These are phyloP conservation scores for Vicia villosa DNA, from an alignment of 306 rosid genomes.

Conservation along the genomic window DNA sequence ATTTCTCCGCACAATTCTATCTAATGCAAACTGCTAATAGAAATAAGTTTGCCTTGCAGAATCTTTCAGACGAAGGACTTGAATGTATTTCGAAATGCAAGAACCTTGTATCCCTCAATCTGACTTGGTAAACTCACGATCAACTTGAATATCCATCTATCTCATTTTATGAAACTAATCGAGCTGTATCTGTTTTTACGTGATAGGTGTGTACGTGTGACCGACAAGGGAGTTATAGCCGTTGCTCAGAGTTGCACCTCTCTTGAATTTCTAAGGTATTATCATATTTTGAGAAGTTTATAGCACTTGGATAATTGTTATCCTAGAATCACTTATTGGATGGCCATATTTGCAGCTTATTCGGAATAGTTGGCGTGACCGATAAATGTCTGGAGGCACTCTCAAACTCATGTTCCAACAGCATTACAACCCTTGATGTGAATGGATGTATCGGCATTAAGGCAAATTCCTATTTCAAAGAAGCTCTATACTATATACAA, in stretches of 20 bases:
- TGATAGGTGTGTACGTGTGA: constrained; percentile 75
- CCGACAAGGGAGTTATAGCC: constrained; percentile 70
- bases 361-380: constrained; percentile 80
- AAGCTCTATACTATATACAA: not conserved
- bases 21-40: constrained; percentile 29
- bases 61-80: constrained; percentile 78
- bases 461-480: constrained; percentile 46
- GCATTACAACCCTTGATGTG: constrained; percentile 79
- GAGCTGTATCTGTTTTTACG: constrained; percentile 29
- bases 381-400: constrained; percentile 75
- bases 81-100: constrained; percentile 61
- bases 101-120: constrained; percentile 64
- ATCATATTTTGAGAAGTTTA: constrained; percentile 28
- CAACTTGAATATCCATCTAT: constrained; percentile 19
- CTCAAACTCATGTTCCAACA: constrained; percentile 60
- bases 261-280: constrained; percentile 77
- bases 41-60: constrained; percentile 48
- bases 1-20: constrained; percentile 21
- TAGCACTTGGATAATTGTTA: constrained; percentile 15
- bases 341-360: constrained; percentile 60
- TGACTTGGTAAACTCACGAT: constrained; percentile 70
- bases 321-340: constrained; percentile 15
- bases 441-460: constrained; percentile 87
- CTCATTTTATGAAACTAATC: constrained; percentile 21
- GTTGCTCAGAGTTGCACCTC: constrained; percentile 60